Conservation (phyloP, 1,139 yeast species). For the Suhomyces taliae region DNA sequence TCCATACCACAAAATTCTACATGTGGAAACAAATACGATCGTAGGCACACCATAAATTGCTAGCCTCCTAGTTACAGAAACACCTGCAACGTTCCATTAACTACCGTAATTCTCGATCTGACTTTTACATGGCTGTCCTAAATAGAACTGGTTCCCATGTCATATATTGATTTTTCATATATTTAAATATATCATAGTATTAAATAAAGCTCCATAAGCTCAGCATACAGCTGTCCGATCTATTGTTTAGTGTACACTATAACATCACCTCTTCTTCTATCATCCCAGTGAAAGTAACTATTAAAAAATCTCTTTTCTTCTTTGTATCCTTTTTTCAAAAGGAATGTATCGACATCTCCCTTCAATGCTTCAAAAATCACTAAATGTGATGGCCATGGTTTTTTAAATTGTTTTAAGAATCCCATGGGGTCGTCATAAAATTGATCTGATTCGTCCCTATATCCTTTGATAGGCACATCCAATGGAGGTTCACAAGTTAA, state of each 20-base stretch:
- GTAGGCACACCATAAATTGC: too few relatives aligned
- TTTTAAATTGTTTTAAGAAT: conserved; percentile 31
- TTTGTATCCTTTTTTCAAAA: conserved; percentile 31
- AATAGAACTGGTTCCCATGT: too few relatives aligned
- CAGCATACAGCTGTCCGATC: background rate
- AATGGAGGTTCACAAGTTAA: conserved; percentile 93
- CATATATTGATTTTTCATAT: too few relatives aligned
- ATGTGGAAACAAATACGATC: too few relatives aligned
- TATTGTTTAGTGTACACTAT: conserved; percentile 27
- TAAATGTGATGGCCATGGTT: conserved; percentile 67
- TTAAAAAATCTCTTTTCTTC: conserved; percentile 66
- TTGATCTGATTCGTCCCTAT: conserved; percentile 83
- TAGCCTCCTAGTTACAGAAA: too few relatives aligned
- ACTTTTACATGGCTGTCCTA: too few relatives aligned
- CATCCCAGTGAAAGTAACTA: conserved; percentile 84
- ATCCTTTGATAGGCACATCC: conserved; percentile 41
- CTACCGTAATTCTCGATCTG: too few relatives aligned
- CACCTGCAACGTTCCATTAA: too few relatives aligned
- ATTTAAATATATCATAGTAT: too few relatives aligned
- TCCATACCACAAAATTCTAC: too few relatives aligned
- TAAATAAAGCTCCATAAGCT: too few relatives aligned
- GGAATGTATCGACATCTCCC: background rate
- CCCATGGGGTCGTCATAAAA: conserved; percentile 66
- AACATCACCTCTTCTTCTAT: conserved; percentile 75
- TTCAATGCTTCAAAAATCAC: conserved; percentile 70